Evolutionary conservation across 768 basidiomycete genomes (phyloP).

Genomic region (Filobasidium floriforme): DNA sequence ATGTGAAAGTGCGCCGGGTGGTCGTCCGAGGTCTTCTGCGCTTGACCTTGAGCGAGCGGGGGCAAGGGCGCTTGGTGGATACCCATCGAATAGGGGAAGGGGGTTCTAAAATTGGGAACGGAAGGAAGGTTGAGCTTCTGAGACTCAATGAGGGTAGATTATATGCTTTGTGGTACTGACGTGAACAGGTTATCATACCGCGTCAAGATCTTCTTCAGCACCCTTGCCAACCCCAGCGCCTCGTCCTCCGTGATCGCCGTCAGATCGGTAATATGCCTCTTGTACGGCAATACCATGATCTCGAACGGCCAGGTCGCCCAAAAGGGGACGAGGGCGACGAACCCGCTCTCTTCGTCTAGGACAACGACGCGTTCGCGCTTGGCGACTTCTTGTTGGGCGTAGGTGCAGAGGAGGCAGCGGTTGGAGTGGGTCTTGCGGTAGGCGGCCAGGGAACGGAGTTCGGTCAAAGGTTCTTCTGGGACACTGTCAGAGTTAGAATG

Average conservation of each 20-base stretch:
- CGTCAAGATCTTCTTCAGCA: constrained; percentile 48
- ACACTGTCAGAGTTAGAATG: constrained; percentile 23
- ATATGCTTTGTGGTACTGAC: constrained; percentile 39
- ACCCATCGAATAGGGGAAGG: constrained; percentile 92
- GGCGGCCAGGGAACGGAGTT: constrained; percentile 53
- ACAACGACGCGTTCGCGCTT: constrained; percentile 57
- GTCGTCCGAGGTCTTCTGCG: background rate
- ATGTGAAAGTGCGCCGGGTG: constrained; percentile 66
- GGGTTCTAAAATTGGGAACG: constrained; percentile 50
- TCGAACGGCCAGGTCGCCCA: constrained; percentile 96
- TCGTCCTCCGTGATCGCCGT: constrained; percentile 58
- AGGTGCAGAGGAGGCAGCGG: constrained; percentile 64
- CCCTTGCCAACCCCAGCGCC: constrained; percentile 50
- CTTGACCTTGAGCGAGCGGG: constrained; percentile 6
- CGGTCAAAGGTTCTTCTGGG: constrained; percentile 50
- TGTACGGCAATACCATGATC: constrained; percentile 67
- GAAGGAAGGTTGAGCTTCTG: background rate
- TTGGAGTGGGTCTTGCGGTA: constrained; percentile 36
- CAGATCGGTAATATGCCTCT: constrained; percentile 69
- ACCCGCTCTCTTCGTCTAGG: constrained; percentile 53
- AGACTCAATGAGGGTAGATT: background rate
- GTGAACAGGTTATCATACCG: constrained; percentile 41
- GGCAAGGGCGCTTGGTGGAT: constrained; percentile 62
- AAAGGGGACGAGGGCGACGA: constrained; percentile 82
- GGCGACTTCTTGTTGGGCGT: constrained; percentile 61